Base-by-base conservation (phyloP, 2,329 filamentous ascomycete genomes). In the Rhytidhysteron rufulum region DNA sequence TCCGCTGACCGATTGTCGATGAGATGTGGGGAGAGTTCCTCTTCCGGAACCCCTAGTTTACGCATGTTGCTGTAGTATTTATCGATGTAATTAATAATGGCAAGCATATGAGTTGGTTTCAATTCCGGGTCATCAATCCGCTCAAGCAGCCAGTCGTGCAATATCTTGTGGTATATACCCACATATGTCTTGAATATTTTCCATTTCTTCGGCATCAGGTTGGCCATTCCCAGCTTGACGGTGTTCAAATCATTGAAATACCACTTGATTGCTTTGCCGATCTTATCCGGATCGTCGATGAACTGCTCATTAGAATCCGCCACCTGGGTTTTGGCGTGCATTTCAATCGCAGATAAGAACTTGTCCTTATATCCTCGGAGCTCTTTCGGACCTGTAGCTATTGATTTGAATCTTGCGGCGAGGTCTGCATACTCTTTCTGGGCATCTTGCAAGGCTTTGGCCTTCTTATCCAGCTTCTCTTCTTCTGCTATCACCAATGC, bases 241-340 rank as follows among this genome's bases (percentile, higher is more conserved):
- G 88, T 89, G 65, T 94, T 95, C 27, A 98, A 78, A 63, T 98
- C 91, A 69, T 97, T 96, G 72, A 97, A 98, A 68, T 83, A 98
- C 93, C 93, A 98, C 58, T 86, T 86, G 68, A 95, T 80, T 50
- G 80, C 82, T 72, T 95, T 95, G 49, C 94, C 87, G 34, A 98
- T 74, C 55, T 80, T 82, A 36, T 83, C 78, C 0, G 93, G 87
- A 58, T 97, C 88, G 27, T 85, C 85, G 39, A 91, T 69, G 63
- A 98, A 97, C 34, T 82, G 78, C 39, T 85, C 79, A 43, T 82
- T 80, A 30, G 82, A 78, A 43, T 80, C 74, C 10, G 82, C 80
- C 54, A 96, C 88, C 57, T 91, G 85, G 32, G 77, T 78, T 57
- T 86, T 77, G 5, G 84, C 86, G 47, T 81, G 83, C 43, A 83